Evolutionary conservation across 23 red algal species (phyloP).

Genomic region (Cyanidiococcus yangmingshanensis): DNA sequence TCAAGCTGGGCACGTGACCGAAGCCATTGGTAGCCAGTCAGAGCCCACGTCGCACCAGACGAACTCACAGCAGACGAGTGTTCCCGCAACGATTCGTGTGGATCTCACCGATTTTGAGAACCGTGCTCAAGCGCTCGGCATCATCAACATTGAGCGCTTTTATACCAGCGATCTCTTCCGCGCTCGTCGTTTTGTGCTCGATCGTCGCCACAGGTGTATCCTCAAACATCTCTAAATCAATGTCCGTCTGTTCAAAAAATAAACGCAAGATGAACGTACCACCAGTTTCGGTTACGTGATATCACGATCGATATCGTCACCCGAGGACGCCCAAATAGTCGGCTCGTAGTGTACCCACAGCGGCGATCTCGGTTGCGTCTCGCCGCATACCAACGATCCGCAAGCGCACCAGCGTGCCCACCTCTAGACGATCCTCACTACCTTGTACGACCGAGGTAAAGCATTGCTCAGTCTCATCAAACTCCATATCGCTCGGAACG

Average conservation of each 20-base stretch:
- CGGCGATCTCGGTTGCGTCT: constrained; percentile 79
- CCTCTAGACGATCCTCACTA: constrained; percentile 39
- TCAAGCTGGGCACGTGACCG: not conserved
- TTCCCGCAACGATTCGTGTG: not conserved
- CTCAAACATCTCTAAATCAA: constrained; percentile 7
- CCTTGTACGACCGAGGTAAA: constrained; percentile 35
- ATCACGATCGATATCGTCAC: too few species aligned
- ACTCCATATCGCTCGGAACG: constrained; percentile 68
- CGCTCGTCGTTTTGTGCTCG: constrained; percentile 16
- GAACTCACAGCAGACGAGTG: not conserved
- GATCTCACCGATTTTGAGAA: constrained; percentile 23
- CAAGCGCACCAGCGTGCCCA: constrained; percentile 48
- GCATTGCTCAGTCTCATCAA: constrained; percentile 24
- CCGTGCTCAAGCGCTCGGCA: constrained; percentile 20
- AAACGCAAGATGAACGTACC: too few species aligned
- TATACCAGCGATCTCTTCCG: constrained; percentile 23
- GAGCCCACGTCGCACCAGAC: not conserved
- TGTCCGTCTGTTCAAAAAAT: too few species aligned
- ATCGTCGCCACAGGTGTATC: constrained; percentile 11
- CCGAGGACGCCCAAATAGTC: constrained; percentile 65
- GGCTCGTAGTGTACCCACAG: constrained; percentile 70
- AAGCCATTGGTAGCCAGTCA: not conserved
- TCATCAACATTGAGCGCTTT: constrained; percentile 1
- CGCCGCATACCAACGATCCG: constrained; percentile 80
- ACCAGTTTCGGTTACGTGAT: not conserved